These are phyloP conservation scores for Poa pratensis DNA, from an alignment of 176 grass and related monocot species.

Conservation along the genomic window DNA sequence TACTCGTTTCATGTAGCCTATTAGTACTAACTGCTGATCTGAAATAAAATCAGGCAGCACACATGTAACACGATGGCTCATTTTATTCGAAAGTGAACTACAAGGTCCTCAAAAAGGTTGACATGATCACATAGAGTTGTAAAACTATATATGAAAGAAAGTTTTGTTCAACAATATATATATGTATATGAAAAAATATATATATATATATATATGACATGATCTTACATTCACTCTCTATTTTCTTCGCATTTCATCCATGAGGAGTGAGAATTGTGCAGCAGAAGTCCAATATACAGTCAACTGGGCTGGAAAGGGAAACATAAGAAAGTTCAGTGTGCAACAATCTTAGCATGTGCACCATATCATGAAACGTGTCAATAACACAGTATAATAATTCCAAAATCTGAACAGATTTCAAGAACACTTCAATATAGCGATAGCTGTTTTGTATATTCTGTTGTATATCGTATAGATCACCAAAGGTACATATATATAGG, in stretches of 20 bases:
- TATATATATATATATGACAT: too few species aligned
- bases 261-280: conserved; percentile 83
- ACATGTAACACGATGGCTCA: too few species aligned
- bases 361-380: conserved; percentile 1
- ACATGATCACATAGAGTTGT: conserved; percentile 8
- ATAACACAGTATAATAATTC: conserved; percentile 6
- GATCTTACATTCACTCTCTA: conserved; percentile 90
- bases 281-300: conserved; percentile 98
- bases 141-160: neutral
- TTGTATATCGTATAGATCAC: too few species aligned
- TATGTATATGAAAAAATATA: too few species aligned
- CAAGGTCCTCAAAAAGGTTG: neutral
- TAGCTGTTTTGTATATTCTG: too few species aligned
- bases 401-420: neutral
- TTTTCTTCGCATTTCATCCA: conserved; percentile 90
- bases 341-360: conserved; percentile 3
- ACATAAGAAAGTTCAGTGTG: conserved; percentile 31
- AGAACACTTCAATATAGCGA: neutral
- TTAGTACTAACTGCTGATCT: too few species aligned
- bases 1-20: too few species aligned
- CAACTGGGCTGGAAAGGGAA: conserved; percentile 77
- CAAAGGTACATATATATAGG: too few species aligned
- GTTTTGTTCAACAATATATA: too few species aligned
- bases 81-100: too few species aligned
- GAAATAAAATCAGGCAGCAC: too few species aligned